Base-by-base conservation (phyloP, 2,329 filamentous ascomycete species). In the Fusarium setosum region DNA sequence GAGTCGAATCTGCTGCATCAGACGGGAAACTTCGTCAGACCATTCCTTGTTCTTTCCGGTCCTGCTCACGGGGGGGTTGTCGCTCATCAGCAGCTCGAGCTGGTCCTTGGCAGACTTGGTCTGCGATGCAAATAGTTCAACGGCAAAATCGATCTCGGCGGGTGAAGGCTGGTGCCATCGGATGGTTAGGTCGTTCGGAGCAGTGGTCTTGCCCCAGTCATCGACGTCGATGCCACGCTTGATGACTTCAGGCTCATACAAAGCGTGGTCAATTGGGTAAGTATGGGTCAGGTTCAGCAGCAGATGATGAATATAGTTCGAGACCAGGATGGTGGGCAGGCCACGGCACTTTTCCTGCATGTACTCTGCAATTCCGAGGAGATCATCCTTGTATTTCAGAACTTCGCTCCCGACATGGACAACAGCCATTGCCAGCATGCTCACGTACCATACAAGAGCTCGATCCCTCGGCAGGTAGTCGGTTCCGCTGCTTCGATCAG, bases 31-130 rank as follows among this genome's bases (percentile, higher is more conserved):
- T 76, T 99, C 96, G 75, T 99, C 96, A 0, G 95, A 97, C 96
- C 96, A 99, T 72, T 97, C 95, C 78, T 98, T 99, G 70, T 97
- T 96, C 76, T 95, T 97, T 34, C 96, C 96, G 68, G 94, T 95
- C 56, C 95, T 88, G 77, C 94, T 96, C 52, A 98, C 90, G 3
- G 89, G 90, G 2, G 94, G 91, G 32, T 91, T 87, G 42, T 93
- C 90, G 63, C 92, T 90, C 73, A 93, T 96, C n/a, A 99, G 84
- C 8, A 90, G 87, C 63, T 88, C 87, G 12, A 99, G 81, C 62
- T 93, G 89, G 58, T 89, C 83, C 61, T 95, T 86, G 3, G 95
- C 94, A 37, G 88, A 89, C 56, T 88, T 88, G 6, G 92, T 90
- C 77, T 98, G 94, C 2, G 90, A 91, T 67, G 94, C 90, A 72